Conservation (phyloP, 331 rosid species). For the Rosa hybrid region DNA sequence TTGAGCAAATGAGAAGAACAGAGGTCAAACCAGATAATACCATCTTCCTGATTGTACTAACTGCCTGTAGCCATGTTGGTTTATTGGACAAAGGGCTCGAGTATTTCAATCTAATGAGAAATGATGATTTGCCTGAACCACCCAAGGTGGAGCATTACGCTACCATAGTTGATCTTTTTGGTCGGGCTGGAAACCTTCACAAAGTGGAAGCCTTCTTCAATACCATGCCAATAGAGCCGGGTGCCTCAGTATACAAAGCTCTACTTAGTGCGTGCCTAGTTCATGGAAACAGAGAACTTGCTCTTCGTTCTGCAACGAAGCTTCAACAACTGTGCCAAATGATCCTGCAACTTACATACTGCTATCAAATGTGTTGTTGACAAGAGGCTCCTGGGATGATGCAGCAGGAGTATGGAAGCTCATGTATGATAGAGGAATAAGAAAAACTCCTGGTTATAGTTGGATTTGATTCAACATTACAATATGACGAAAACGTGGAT, state of each 20-base stretch:
- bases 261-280: slow-evolving; percentile 45
- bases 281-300: slow-evolving; percentile 49
- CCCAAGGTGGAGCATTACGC: slow-evolving; percentile 51
- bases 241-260: slow-evolving; percentile 42
- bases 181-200: slow-evolving; percentile 47
- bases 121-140: slow-evolving; percentile 27
- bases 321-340: slow-evolving; percentile 36
- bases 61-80: slow-evolving; percentile 55
- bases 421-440: slow-evolving; percentile 45
- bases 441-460: slow-evolving; percentile 42
- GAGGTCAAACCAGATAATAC: slow-evolving; percentile 37
- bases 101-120: slow-evolving; percentile 45
- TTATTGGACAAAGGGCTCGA: slow-evolving; percentile 44
- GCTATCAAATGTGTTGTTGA: slow-evolving; percentile 38
- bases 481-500: not conserved
- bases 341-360: slow-evolving; percentile 48
- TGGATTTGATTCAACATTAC: slow-evolving; percentile 38
- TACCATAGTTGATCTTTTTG: slow-evolving; percentile 45
- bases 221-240: slow-evolving; percentile 39
- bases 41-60: slow-evolving; percentile 49
- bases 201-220: slow-evolving; percentile 50
- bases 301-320: slow-evolving; percentile 32
- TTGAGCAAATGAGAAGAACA: slow-evolving; percentile 43
- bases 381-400: slow-evolving; percentile 41
- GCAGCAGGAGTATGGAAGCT: slow-evolving; percentile 42